Base-by-base conservation (phyloP, 2,329 filamentous ascomycete genomes). In the Venturia effusa region DNA sequence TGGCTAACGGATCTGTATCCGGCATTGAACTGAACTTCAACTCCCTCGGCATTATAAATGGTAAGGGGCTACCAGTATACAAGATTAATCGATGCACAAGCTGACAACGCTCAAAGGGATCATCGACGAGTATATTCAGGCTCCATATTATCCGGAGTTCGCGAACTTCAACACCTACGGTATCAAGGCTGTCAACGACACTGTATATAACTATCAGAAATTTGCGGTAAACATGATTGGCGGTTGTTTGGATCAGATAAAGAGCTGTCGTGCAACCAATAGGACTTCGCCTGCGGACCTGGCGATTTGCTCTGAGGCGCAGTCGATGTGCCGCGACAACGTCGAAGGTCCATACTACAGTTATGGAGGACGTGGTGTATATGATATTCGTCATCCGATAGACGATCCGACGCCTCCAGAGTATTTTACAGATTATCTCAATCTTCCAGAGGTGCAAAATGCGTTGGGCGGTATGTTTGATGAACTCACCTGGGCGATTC, bases 401-500 rank as follows among this genome's bases (percentile, higher is more conserved):
- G 62, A 78, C 39, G 71, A 89, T 70, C 84, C 88, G 0, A 87
- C 87, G 66, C 88, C 88, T 3, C 79, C 84, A 0, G 75, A 74
- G 41, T 84, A 82, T 62, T 88, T 87, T 71, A 68, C 79, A 24
- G 80, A 85, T 45, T 90, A 88, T 72, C 79, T 92, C 62, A 88
- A 88, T 70, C 80, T 81, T 55, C 78, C 79, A 13, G 67, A 72
- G 6, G 78, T 89, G 1, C 82, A 84, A 66, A 71, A 81, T 24
- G 82, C 83, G 1, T 80, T 90, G 27, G 87, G 87, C 15, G 81
- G 86, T 0, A 82, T 82, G 8, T 72, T 87, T 10, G 22, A 13
- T 11, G 19, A 30, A 15, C 5, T 3, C 48, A 17, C 22, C 15
- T 15, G 3, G 10, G 11, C 30, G 3, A 30, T 15, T 11, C n/a